phyloP scores from a whole-genome alignment of 2,329 filamentous ascomycete genomes.

The Xylaria sp. region DNA sequence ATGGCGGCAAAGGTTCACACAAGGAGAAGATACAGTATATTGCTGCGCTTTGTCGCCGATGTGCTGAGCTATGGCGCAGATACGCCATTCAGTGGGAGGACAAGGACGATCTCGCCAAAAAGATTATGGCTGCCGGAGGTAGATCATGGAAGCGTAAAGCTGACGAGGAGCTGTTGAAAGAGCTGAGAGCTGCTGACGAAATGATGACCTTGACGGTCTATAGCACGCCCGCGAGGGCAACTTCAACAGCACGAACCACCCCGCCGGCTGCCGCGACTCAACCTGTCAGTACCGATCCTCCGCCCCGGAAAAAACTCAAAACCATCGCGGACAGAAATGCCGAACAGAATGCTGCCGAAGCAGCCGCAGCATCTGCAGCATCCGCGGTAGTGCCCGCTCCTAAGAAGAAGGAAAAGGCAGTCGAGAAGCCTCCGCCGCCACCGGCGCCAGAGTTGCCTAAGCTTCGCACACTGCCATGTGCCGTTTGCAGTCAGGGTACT shows the following conservation, averaged over 20 bases:
- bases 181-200: slow-evolving; percentile 61
- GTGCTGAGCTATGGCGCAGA: slow-evolving; percentile 88
- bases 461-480: slow-evolving; percentile 73
- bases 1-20: slow-evolving; percentile 62
- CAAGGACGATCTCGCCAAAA: slow-evolving; percentile 83
- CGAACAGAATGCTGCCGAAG: slow-evolving; percentile 44
- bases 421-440: slow-evolving; percentile 50
- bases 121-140: slow-evolving; percentile 72
- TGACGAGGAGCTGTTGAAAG: slow-evolving; percentile 83
- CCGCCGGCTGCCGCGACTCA: slow-evolving; percentile 28
- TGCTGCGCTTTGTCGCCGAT: slow-evolving; percentile 81
- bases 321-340: slow-evolving; percentile 46
- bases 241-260: slow-evolving; percentile 30
- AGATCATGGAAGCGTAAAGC: slow-evolving; percentile 82
- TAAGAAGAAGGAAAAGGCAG: slow-evolving; percentile 58
- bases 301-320: slow-evolving; percentile 60
- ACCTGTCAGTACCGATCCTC: slow-evolving; percentile 44
- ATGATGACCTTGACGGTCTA: slow-evolving; percentile 43
- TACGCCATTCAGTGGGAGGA: slow-evolving; percentile 97
- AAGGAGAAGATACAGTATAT: slow-evolving; percentile 77
- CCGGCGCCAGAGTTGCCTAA: slow-evolving; percentile 70
- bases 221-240: slow-evolving; percentile 31
- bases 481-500: slow-evolving; percentile 72
- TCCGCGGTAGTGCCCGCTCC: slow-evolving; percentile 34
- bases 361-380: slow-evolving; percentile 42